These are phyloP conservation scores for Penicillium griseofulvum DNA, from an alignment of 2,329 filamentous ascomycete species.

Conservation along the genomic window DNA sequence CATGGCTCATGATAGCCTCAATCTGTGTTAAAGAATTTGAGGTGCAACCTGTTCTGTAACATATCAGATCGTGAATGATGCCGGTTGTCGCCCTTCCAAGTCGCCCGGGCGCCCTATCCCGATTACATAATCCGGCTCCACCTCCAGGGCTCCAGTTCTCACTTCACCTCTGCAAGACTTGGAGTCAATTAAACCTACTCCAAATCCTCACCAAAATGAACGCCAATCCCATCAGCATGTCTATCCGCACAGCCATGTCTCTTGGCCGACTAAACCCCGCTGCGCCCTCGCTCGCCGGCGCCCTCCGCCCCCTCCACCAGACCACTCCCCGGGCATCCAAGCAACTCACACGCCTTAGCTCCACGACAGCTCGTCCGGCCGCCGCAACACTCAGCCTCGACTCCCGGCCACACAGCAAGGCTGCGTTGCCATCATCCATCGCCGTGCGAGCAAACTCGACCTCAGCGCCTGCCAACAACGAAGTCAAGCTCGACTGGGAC, in stretches of 20 bases:
- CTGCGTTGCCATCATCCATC: conserved; percentile 8
- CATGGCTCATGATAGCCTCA: no score
- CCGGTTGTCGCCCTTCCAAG: no score
- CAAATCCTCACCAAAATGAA: conserved; percentile 24
- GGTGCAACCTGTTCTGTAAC: background rate
- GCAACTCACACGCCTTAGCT: conserved; percentile 26
- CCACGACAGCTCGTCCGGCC: conserved; percentile 16
- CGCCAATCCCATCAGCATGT: conserved; percentile 26
- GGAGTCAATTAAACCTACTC: conserved; percentile 1
- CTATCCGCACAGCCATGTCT: conserved; percentile 35
- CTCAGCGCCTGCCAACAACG: conserved; percentile 30
- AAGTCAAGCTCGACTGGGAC: conserved; percentile 73
- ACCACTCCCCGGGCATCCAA: conserved; percentile 19
- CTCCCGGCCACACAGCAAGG: conserved; percentile 9
- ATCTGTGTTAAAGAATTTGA: no score
- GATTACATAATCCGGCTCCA: conserved; percentile 25
- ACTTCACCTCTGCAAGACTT: conserved; percentile 8
- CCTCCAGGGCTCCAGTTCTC: conserved; percentile 11
- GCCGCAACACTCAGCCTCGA: conserved; percentile 15
- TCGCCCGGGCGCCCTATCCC: background rate
- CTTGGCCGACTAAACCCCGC: conserved; percentile 27
- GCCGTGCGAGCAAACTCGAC: conserved; percentile 31
- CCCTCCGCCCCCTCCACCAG: conserved; percentile 16
- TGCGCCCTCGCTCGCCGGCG: conserved; percentile 24
- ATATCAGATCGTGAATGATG: background rate